Conservation (phyloP, 164 flowering plant species). For the Malania oleifera region DNA sequence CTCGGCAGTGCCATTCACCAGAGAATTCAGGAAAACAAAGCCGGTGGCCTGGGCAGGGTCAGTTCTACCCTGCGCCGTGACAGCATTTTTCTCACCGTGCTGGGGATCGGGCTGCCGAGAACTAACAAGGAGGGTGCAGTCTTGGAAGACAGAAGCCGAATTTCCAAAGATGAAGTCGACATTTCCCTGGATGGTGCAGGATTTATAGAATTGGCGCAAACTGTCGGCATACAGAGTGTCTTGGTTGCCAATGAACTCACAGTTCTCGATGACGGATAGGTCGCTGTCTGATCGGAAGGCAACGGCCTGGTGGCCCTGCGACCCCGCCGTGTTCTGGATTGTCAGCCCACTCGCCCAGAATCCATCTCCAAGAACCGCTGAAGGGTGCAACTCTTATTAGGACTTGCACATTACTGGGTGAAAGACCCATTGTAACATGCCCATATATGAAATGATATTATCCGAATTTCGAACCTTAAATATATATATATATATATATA, state of each 20-base stretch:
- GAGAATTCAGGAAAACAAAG: conserved; percentile 61
- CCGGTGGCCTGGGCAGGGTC: conserved; percentile 84
- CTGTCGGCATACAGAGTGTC: conserved; percentile 79
- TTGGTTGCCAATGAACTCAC: conserved; percentile 77
- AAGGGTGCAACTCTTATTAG: too few relatives aligned
- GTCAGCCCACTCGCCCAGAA: conserved; percentile 76
- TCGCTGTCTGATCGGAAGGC: conserved; percentile 76
- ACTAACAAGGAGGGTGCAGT: conserved; percentile 45
- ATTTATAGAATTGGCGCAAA: conserved; percentile 67
- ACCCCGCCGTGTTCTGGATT: conserved; percentile 75
- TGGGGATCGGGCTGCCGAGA: conserved; percentile 58
- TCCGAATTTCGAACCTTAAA: too few relatives aligned
- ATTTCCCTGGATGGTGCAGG: conserved; percentile 65
- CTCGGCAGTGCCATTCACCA: conserved; percentile 67
- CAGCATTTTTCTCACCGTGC: conserved; percentile 59
- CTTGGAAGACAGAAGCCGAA: conserved; percentile 64
- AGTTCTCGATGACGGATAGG: conserved; percentile 50
- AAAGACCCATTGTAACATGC: too few relatives aligned
- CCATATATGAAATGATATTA: too few relatives aligned
- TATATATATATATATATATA: too few relatives aligned
- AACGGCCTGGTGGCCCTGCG: conserved; percentile 71
- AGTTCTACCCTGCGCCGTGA: conserved; percentile 76
- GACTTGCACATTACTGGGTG: too few relatives aligned
- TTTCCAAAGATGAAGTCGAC: conserved; percentile 88
- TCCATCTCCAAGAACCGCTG: conserved; percentile 73